Evolutionary conservation across 2,329 filamentous ascomycete species (phyloP).

Genomic region (Aspergillus calidoustus): DNA sequence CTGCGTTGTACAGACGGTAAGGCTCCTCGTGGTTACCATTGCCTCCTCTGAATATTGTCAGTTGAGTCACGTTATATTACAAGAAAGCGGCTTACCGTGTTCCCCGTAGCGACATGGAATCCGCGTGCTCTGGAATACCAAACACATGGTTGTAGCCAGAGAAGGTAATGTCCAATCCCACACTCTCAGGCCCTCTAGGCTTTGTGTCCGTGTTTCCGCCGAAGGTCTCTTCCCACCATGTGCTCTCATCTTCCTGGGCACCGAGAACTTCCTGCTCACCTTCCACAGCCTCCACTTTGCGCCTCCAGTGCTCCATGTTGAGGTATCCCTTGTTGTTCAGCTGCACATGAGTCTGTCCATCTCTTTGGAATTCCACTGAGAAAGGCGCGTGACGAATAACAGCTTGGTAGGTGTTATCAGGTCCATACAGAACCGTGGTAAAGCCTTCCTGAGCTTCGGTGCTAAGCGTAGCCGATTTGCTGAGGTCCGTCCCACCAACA

Average conservation of each 20-base stretch:
- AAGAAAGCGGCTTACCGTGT: slow-evolving; percentile 62
- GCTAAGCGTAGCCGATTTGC: slow-evolving; percentile 71
- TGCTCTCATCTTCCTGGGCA: slow-evolving; percentile 66
- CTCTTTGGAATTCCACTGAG: slow-evolving; percentile 80
- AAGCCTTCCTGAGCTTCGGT: slow-evolving; percentile 69
- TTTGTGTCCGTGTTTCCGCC: slow-evolving; percentile 95
- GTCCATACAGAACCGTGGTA: slow-evolving; percentile 78
- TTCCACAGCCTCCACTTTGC: slow-evolving; percentile 74
- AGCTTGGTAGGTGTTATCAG: slow-evolving; percentile 75
- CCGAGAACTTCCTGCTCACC: slow-evolving; percentile 50
- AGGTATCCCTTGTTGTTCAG: slow-evolving; percentile 88
- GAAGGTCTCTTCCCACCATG: slow-evolving; percentile 98
- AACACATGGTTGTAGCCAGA: slow-evolving; percentile 90
- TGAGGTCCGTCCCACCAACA: slow-evolving; percentile 76
- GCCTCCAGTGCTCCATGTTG: slow-evolving; percentile 94
- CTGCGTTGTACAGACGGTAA: slow-evolving; percentile 92
- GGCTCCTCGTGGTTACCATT: slow-evolving; percentile 84
- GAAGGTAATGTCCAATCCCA: slow-evolving; percentile 90
- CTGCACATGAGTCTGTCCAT: slow-evolving; percentile 79
- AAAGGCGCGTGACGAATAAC: slow-evolving; percentile 84
- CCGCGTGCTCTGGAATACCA: slow-evolving; percentile 91
- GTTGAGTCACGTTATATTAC: slow-evolving; percentile 7
- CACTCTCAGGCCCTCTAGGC: slow-evolving; percentile 90
- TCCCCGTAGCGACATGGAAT: slow-evolving; percentile 83
- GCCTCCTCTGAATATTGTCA: slow-evolving; percentile 62